phyloP scores from a whole-genome alignment of 495 filamentous ascomycete genomes.

The Penicillium dipodomyicola region DNA sequence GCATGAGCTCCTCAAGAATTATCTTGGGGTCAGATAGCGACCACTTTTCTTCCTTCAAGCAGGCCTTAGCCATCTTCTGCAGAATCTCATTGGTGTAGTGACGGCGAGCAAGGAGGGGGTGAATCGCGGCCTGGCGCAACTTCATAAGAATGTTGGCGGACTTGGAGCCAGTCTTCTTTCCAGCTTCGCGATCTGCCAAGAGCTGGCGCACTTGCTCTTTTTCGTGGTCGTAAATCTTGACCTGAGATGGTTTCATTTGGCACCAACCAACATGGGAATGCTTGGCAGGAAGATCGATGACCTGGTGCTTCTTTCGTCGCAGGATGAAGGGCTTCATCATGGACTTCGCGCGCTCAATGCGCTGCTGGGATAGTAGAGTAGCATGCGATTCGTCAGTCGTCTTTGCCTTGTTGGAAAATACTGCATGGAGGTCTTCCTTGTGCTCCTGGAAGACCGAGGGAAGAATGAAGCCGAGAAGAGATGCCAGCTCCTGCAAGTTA shows the following conservation, averaged over 20 bases:
- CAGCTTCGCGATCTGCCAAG: conserved; percentile 55
- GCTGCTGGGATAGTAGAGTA: conserved; percentile 76
- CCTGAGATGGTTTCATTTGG: conserved; percentile 66
- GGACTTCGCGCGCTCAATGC: conserved; percentile 78
- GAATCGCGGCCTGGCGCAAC: conserved; percentile 87
- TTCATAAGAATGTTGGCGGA: conserved; percentile 82
- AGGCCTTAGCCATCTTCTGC: conserved; percentile 71
- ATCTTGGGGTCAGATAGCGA: conserved; percentile 58
- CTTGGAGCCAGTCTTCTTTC: conserved; percentile 54
- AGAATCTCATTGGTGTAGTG: conserved; percentile 73
- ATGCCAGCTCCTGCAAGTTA: conserved; percentile 86
- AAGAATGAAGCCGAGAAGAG: conserved; percentile 87
- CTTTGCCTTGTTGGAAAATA: conserved; percentile 91
- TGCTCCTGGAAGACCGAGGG: conserved; percentile 74
- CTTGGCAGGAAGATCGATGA: conserved; percentile 87
- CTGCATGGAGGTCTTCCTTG: conserved; percentile 68
- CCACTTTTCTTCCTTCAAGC: conserved; percentile 63
- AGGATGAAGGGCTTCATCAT: conserved; percentile 96
- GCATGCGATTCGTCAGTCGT: conserved; percentile 68
- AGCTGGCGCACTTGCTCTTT: conserved; percentile 53
- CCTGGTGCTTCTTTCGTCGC: conserved; percentile 89
- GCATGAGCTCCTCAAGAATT: conserved; percentile 68
- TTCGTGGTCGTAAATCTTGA: conserved; percentile 66
- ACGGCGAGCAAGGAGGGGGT: conserved; percentile 80
- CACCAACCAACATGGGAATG: conserved; percentile 73